Percentiles rank a stretch among this genome's conserved stretches.
Conservation (phyloP, 2,329 filamentous ascomycete species). For the Plenodomus biglobosus region DNA sequence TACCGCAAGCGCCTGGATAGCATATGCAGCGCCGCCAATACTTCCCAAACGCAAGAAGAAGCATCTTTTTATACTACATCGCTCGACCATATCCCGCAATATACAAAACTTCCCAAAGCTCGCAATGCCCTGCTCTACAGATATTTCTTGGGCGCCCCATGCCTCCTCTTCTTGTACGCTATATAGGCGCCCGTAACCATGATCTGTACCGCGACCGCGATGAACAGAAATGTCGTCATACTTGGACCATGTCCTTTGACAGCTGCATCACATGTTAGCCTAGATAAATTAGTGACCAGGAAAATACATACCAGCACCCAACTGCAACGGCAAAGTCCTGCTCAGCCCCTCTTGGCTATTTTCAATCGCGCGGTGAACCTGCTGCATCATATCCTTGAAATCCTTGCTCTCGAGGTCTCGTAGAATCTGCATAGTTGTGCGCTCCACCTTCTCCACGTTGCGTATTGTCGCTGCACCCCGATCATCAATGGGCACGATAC, state of each 20-base stretch:
- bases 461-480: constrained; percentile 45
- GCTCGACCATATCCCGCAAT: background rate
- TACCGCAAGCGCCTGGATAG: no score
- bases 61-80: background rate
- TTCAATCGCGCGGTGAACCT: constrained; percentile 57
- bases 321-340: constrained; percentile 53
- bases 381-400: constrained; percentile 57
- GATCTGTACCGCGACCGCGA: constrained; percentile 74
- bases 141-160: constrained; percentile 86
- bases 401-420: constrained; percentile 60
- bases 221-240: constrained; percentile 65
- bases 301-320: constrained; percentile 52
- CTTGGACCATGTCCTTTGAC: constrained; percentile 57
- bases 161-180: constrained; percentile 76
- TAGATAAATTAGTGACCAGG: background rate
- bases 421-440: constrained; percentile 53
- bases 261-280: constrained; percentile 43
- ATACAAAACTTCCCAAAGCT: background rate
- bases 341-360: constrained; percentile 57
- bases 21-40: background rate
- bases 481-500: constrained; percentile 36
- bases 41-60: background rate
- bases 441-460: constrained; percentile 57
- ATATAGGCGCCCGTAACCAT: constrained; percentile 69
- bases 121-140: constrained; percentile 51